phyloP scores from a whole-genome alignment of 495 filamentous ascomycete species.

The Bryoglossum gracile region DNA sequence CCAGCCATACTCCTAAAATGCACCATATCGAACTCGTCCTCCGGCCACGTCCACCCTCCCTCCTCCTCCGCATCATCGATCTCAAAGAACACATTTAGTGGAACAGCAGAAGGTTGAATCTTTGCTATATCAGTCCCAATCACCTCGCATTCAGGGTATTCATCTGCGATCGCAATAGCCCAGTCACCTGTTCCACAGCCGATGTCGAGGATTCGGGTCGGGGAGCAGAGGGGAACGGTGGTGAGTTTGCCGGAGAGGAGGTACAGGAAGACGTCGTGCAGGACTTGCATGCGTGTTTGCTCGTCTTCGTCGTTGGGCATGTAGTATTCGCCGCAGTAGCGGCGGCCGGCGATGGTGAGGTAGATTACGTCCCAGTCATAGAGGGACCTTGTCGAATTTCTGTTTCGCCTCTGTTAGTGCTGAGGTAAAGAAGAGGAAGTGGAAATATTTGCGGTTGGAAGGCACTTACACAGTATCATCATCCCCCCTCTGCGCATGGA shows the following conservation, averaged over 20 bases:
- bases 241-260: slow-evolving; percentile 54
- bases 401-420: no score
- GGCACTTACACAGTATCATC: slow-evolving; percentile 38
- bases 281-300: slow-evolving; percentile 60
- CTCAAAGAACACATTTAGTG: slow-evolving; percentile 63
- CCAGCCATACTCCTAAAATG: slow-evolving; percentile 58
- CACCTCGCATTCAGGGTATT: slow-evolving; percentile 54
- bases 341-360: slow-evolving; percentile 55
- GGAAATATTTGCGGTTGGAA: neutral
- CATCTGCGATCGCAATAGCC: slow-evolving; percentile 65
- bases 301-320: slow-evolving; percentile 74
- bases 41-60: slow-evolving; percentile 41
- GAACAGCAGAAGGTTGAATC: slow-evolving; percentile 45
- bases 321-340: slow-evolving; percentile 62
- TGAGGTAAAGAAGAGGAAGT: slow-evolving; percentile 25
- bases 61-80: slow-evolving; percentile 59
- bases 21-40: slow-evolving; percentile 55
- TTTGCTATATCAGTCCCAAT: slow-evolving; percentile 58
- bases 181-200: slow-evolving; percentile 67
- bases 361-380: slow-evolving; percentile 49
- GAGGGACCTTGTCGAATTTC: slow-evolving; percentile 53
- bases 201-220: slow-evolving; percentile 56
- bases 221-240: slow-evolving; percentile 44
- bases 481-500: slow-evolving; percentile 24
- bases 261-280: slow-evolving; percentile 58